A percentile compares a stretch with the other conserved stretches of the same genome.
These are phyloP conservation scores for Incumbomyces delicatus DNA, from an alignment of 2,329 filamentous ascomycete species.

Conservation along the genomic window DNA sequence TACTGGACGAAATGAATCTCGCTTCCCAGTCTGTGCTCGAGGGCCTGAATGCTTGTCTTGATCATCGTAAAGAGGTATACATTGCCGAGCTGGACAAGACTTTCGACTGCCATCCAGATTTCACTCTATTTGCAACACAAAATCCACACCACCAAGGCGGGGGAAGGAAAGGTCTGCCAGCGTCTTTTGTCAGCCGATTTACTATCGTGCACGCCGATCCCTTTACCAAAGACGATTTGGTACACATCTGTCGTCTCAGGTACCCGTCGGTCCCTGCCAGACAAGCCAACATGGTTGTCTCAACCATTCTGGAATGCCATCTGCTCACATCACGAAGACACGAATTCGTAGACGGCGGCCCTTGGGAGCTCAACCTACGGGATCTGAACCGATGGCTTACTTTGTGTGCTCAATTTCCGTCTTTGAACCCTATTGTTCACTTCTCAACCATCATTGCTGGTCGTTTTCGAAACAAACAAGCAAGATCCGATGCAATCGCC, in stretches of 20 bases:
- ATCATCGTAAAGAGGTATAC: slow-evolving; percentile 92
- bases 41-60: slow-evolving; percentile 89
- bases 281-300: slow-evolving; percentile 59
- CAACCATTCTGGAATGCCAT: slow-evolving; percentile 73
- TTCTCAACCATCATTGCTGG: slow-evolving; percentile 75
- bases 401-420: slow-evolving; percentile 46
- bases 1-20: slow-evolving; percentile 97
- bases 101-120: slow-evolving; percentile 79
- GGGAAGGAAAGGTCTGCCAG: slow-evolving; percentile 84
- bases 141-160: slow-evolving; percentile 97
- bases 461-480: slow-evolving; percentile 65
- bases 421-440: slow-evolving; percentile 62
- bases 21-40: slow-evolving; percentile 95
- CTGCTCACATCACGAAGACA: slow-evolving; percentile 52
- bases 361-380: slow-evolving; percentile 93
- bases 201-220: slow-evolving; percentile 95
- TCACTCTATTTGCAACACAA: slow-evolving; percentile 92
- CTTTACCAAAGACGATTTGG: slow-evolving; percentile 70
- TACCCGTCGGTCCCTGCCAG: slow-evolving; percentile 55
- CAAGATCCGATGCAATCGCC: slow-evolving; percentile 54
- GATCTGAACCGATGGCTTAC: slow-evolving; percentile 84
- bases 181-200: slow-evolving; percentile 95
- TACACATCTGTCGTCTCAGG: slow-evolving; percentile 68
- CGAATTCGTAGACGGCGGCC: slow-evolving; percentile 51
- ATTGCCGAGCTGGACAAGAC: slow-evolving; percentile 90